phyloP scores from a whole-genome alignment of 2,329 filamentous ascomycete genomes.

The Colletotrichum sp. region DNA sequence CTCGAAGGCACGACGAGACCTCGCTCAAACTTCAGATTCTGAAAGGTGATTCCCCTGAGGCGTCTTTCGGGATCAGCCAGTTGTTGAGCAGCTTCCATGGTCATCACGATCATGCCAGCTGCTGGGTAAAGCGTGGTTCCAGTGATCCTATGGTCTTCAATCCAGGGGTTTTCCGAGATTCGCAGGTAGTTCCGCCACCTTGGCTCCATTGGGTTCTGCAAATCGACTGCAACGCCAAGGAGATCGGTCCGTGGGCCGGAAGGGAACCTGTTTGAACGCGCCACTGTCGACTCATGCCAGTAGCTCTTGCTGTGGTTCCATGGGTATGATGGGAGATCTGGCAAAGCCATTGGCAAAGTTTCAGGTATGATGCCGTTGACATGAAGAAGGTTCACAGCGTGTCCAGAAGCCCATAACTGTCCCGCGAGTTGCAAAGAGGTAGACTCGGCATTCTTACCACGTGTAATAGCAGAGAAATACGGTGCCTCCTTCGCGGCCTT shows the following conservation, averaged over 20 bases:
- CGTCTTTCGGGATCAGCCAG: not conserved
- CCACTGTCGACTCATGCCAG: slow-evolving; percentile 7
- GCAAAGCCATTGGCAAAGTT: not conserved
- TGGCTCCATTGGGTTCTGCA: not conserved
- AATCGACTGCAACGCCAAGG: not conserved
- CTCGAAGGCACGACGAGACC: not conserved
- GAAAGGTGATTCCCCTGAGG: not conserved
- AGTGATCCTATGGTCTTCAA: slow-evolving; percentile 50
- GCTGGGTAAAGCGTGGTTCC: slow-evolving; percentile 45
- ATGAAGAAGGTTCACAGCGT: slow-evolving; percentile 32
- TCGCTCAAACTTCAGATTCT: not conserved
- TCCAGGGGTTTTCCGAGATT: slow-evolving; percentile 44
- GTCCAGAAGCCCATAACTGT: not conserved
- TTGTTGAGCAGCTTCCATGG: slow-evolving; percentile 13
- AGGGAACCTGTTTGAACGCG: not conserved
- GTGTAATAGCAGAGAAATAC: slow-evolving; percentile 29
- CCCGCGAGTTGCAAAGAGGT: slow-evolving; percentile 22
- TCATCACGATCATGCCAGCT: slow-evolving; percentile 36
- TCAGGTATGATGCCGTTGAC: slow-evolving; percentile 29
- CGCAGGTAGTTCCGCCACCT: slow-evolving; percentile 18
- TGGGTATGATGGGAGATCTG: slow-evolving; percentile 23
- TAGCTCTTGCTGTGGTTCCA: slow-evolving; percentile 21
- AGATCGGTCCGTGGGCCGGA: not conserved
- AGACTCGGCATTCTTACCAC: slow-evolving; percentile 29
- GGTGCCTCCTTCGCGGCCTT: slow-evolving; percentile 20